Evolutionary conservation across 164 flowering plant genomes (phyloP).

Genomic region (Piper longum): DNA sequence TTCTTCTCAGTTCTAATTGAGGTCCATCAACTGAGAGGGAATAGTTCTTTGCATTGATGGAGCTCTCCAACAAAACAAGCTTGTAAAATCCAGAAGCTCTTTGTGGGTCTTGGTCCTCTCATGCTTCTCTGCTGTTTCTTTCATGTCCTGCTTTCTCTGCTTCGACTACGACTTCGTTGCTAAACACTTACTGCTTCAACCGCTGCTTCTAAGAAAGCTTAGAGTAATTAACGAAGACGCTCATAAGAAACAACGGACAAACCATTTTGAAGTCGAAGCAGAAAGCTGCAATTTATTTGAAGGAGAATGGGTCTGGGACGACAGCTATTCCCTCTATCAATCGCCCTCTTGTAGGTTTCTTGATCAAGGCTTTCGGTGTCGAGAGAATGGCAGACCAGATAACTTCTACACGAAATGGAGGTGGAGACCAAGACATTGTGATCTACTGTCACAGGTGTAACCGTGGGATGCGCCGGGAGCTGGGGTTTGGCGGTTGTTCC

Average conservation of each 20-base stretch:
- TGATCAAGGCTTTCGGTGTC: conserved; percentile 67
- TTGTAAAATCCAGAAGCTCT: conserved; percentile 32
- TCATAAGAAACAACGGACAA: conserved; percentile 7
- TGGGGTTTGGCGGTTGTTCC: too few species aligned
- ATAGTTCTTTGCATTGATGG: conserved; percentile 3
- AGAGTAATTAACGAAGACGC: conserved; percentile 16
- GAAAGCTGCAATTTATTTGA: conserved; percentile 52
- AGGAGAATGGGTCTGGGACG: conserved; percentile 89
- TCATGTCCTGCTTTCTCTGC: conserved; percentile 48
- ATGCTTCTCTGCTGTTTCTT: conserved; percentile 18
- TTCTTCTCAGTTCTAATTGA: too few species aligned
- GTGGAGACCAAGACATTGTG: conserved; percentile 69
- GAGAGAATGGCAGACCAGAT: conserved; percentile 62
- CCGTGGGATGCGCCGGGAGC: too few species aligned
- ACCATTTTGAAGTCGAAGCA: conserved; percentile 22
- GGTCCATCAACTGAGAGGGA: too few species aligned
- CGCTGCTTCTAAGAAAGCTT: conserved; percentile 20
- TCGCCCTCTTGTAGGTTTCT: conserved; percentile 44
- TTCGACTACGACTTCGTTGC: conserved; percentile 41
- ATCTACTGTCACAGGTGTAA: too few species aligned
- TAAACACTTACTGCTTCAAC: conserved; percentile 19
- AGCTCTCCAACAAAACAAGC: conserved; percentile 34
- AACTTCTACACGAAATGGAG: conserved; percentile 55
- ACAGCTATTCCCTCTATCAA: conserved; percentile 52
- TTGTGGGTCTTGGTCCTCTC: conserved; percentile 39